Conservation (phyloP, 352 stramenopile species). For the Phytopythium delawarense region DNA sequence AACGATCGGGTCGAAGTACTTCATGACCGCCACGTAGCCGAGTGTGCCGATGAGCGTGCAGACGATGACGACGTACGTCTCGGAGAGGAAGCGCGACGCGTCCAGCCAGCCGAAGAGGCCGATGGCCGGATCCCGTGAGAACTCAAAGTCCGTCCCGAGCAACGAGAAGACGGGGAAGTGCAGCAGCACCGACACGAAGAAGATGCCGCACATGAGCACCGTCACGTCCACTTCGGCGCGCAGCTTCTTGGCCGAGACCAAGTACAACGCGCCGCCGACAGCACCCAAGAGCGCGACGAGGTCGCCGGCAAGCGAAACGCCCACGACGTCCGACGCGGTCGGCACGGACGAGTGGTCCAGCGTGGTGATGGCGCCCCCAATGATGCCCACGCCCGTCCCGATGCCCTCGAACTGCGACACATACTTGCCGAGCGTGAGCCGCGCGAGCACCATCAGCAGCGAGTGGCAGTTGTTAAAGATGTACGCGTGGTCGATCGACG, state of each 20-base stretch:
- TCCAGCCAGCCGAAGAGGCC: constrained; percentile 87
- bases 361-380: constrained; percentile 69
- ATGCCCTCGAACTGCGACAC: constrained; percentile 75
- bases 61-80: constrained; percentile 83
- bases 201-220: constrained; percentile 61
- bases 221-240: constrained; percentile 63
- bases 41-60: constrained; percentile 85
- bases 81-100: constrained; percentile 53
- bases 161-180: constrained; percentile 64
- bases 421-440: constrained; percentile 49
- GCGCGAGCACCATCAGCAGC: constrained; percentile 69
- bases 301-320: constrained; percentile 58
- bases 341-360: constrained; percentile 40
- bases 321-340: constrained; percentile 22
- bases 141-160: constrained; percentile 58
- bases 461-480: constrained; percentile 89
- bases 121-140: constrained; percentile 61
- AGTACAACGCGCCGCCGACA: constrained; percentile 67
- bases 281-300: constrained; percentile 72
- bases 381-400: constrained; percentile 71
- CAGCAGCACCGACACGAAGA: constrained; percentile 60
- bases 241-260: constrained; percentile 68
- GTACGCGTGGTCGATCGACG: constrained; percentile 78
- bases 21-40: constrained; percentile 86
- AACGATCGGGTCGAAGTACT: constrained; percentile 91